Conservation (phyloP, 108 stramenopile genomes). For the Nitzschia sp. region DNA sequence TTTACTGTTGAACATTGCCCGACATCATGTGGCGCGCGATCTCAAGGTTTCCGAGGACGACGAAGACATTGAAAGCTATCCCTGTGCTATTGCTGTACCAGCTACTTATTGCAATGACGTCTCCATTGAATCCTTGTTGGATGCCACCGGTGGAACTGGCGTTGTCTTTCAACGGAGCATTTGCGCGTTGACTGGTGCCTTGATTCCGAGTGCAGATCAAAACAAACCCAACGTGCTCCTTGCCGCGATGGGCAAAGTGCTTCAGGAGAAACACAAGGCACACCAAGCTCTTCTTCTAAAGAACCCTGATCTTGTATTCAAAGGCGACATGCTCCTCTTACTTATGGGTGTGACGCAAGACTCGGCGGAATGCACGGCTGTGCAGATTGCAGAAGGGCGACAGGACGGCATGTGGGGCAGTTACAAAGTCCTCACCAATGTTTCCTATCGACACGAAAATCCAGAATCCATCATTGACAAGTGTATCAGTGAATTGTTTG, state of each 20-base stretch:
- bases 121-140: conserved; percentile 63
- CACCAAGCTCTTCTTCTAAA: conserved; percentile 29
- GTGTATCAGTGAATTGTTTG: conserved; percentile 57
- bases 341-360: conserved; percentile 47
- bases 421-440: conserved; percentile 54
- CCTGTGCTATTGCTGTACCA: conserved; percentile 73
- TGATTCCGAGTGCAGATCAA: conserved; percentile 39
- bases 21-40: conserved; percentile 50
- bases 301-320: conserved; percentile 37
- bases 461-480: conserved; percentile 51
- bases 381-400: conserved; percentile 46
- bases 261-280: conserved; percentile 31
- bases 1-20: conserved; percentile 56
- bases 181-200: conserved; percentile 64
- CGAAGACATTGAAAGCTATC: conserved; percentile 51
- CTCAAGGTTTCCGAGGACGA: conserved; percentile 39
- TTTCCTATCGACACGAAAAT: conserved; percentile 50
- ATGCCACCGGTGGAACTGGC: conserved; percentile 57
- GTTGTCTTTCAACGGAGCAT: conserved; percentile 69
- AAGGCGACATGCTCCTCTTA: conserved; percentile 46
- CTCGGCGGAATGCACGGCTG: conserved; percentile 52
- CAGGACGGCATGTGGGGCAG: conserved; percentile 38
- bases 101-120: conserved; percentile 66
- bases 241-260: conserved; percentile 24
- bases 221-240: conserved; percentile 33